Conservation (phyloP, 768 basidiomycete species). For the Lactarius indigo region DNA sequence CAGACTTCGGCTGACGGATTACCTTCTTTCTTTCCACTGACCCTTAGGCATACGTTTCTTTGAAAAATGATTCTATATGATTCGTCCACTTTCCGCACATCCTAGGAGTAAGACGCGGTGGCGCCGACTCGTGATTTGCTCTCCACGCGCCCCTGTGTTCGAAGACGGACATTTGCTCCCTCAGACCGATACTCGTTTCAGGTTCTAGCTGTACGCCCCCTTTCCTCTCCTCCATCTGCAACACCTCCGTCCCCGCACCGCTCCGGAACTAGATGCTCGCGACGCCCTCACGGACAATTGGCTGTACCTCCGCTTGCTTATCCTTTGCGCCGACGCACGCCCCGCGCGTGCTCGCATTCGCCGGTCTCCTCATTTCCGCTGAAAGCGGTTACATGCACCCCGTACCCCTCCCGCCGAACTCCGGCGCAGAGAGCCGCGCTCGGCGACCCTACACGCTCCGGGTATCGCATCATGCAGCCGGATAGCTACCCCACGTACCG, state of each 20-base stretch:
- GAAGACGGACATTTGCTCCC: background rate
- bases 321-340: slow-evolving; percentile 45
- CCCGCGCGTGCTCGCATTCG: slow-evolving; percentile 49
- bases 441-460: slow-evolving; percentile 46
- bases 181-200: slow-evolving; percentile 37
- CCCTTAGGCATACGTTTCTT: slow-evolving; percentile 36
- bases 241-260: slow-evolving; percentile 27
- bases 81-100: slow-evolving; percentile 15
- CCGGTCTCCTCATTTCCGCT: slow-evolving; percentile 48
- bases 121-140: slow-evolving; percentile 50
- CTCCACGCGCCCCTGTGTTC: slow-evolving; percentile 43
- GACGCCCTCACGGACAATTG: slow-evolving; percentile 43
- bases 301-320: slow-evolving; percentile 55
- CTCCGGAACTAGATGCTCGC: background rate
- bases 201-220: slow-evolving; percentile 51
- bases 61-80: slow-evolving; percentile 27
- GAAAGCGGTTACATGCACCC: slow-evolving; percentile 33
- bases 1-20: background rate
- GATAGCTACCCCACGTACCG: slow-evolving; percentile 33
- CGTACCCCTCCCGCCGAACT: too few species aligned
- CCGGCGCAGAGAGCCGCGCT: slow-evolving; percentile 37
- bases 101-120: slow-evolving; percentile 30
- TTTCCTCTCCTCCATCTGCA: slow-evolving; percentile 39
- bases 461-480: slow-evolving; percentile 42
- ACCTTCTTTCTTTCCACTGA: slow-evolving; percentile 13